Base-by-base conservation (phyloP, 768 basidiomycete species). In the Lactarius hengduanensis region DNA sequence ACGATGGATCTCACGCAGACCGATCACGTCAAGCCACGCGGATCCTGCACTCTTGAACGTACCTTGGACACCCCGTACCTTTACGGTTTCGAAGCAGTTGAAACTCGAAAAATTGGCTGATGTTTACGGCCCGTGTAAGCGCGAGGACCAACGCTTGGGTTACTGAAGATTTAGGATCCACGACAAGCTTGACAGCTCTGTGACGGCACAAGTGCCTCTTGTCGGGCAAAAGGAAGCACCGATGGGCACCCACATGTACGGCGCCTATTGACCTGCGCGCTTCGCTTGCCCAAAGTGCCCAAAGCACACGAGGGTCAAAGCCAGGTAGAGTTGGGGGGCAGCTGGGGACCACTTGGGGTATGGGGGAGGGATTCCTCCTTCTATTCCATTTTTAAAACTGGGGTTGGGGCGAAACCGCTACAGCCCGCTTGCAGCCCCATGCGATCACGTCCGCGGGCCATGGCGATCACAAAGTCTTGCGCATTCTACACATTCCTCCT, bases 61-160 rank as follows among this genome's bases (percentile, higher is more conserved):
- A 26, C 50, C 50, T 53, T 53, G 50, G 50, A 53, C 50, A 53
- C 50, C 50, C 50, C 26, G 50, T 50, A 15, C 47, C 47, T 50
- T 13, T 26, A 22, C 47, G 47, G 26, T 53, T 53, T 53, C 26
- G 50, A 53, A 53, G 50, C 13, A 0, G 45, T 9, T 34, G 34
- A 22, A 38, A 38, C 47, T 50, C 47, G 26, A 26, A 26, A 32
- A 50, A 10, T 11, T 50, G 3, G 47, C 47, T 50, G 47, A 50
- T 26, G 47, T 6, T 2, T n/a, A 47, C 50, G 50, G 50, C 50
- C 50, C 50, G 50, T 53, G 13, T 53, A 53, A 53, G 26, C 50
- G 50, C 26, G 50, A 53, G 22, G 50, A 26, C 22, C 6, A 53
- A 26, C 50, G 26, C 50, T 53, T 26, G 50, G 2, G 13, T 2